These are phyloP conservation scores for Crucihimalaya himalaica DNA, from an alignment of 345 rosid species.

Conservation along the genomic window DNA sequence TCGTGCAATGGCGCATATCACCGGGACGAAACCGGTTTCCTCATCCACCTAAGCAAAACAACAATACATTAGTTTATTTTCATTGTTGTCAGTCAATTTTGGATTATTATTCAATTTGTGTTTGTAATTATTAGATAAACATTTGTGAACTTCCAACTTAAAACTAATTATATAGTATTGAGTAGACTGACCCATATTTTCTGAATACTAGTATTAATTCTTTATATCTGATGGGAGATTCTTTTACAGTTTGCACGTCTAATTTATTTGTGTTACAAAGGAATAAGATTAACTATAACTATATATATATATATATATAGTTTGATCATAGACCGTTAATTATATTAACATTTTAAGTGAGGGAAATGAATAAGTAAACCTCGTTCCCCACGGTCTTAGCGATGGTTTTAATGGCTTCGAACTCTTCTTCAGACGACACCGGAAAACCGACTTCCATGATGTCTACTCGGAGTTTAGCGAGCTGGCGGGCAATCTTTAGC, in stretches of 20 bases:
- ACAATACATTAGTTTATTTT: neutral
- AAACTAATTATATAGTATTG: too few relatives aligned
- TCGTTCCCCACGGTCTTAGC: conserved; percentile 80
- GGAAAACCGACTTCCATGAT: conserved; percentile 94
- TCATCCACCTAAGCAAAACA: conserved; percentile 38
- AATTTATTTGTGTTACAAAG: neutral
- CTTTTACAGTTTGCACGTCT: neutral
- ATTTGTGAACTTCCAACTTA: too few relatives aligned
- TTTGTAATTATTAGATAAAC: neutral
- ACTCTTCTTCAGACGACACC: conserved; percentile 73
- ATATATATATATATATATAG: neutral
- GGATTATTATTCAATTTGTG: neutral
- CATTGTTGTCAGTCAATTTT: neutral
- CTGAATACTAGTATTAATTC: neutral
- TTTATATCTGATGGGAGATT: neutral
- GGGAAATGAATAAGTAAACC: conserved; percentile 28
- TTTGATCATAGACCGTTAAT: neutral
- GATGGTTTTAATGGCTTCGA: conserved; percentile 69
- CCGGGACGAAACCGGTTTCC: conserved; percentile 75
- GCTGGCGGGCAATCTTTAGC: conserved; percentile 76
- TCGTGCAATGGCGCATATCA: conserved; percentile 78
- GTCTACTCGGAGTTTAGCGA: conserved; percentile 83
- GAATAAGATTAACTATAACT: neutral
- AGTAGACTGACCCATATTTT: too few relatives aligned
- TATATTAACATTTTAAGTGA: neutral